Evolutionary conservation across 2,329 filamentous ascomycete species (phyloP).

Genomic region (Sporothrix euskadiensis): DNA sequence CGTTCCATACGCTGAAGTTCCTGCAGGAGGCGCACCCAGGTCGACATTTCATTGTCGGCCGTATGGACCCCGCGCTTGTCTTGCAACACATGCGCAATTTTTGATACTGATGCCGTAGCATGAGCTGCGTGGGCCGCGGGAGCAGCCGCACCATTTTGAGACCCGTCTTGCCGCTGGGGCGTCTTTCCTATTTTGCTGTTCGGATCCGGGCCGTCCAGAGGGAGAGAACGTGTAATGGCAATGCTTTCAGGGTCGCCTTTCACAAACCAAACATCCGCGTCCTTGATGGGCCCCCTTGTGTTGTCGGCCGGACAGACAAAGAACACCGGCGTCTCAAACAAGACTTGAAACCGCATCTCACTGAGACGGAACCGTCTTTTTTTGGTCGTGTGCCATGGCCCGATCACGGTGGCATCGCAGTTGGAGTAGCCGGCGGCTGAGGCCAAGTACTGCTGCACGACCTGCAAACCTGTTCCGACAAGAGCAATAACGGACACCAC

Average conservation of each 20-base stretch:
- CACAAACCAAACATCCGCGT: slow-evolving; percentile 41
- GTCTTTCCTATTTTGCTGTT: slow-evolving; percentile 26
- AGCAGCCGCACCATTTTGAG: background rate
- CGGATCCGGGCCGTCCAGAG: background rate
- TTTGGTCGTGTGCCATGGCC: slow-evolving; percentile 47
- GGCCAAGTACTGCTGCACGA: slow-evolving; percentile 53
- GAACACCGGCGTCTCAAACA: slow-evolving; percentile 53
- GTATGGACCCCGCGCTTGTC: slow-evolving; percentile 47
- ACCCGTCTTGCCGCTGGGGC: slow-evolving; percentile 37
- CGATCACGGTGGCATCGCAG: slow-evolving; percentile 52
- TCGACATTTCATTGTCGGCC: slow-evolving; percentile 57
- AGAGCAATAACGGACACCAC: slow-evolving; percentile 52
- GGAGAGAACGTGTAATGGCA: slow-evolving; percentile 20
- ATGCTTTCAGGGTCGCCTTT: slow-evolving; percentile 43
- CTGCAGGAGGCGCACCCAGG: slow-evolving; percentile 55
- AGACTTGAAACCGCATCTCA: slow-evolving; percentile 53
- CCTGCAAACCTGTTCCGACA: slow-evolving; percentile 48
- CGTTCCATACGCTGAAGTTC: slow-evolving; percentile 53
- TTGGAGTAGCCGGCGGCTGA: slow-evolving; percentile 53
- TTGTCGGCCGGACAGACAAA: slow-evolving; percentile 51
- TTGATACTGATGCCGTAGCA: slow-evolving; percentile 28
- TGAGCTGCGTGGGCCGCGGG: background rate
- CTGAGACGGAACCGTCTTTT: slow-evolving; percentile 44
- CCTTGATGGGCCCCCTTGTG: slow-evolving; percentile 39
- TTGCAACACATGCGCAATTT: background rate